Percentiles rank a stretch among this genome's conserved stretches.
phyloP scores from a whole-genome alignment of 768 basidiomycete genomes.

The Lactifluus volemus region DNA sequence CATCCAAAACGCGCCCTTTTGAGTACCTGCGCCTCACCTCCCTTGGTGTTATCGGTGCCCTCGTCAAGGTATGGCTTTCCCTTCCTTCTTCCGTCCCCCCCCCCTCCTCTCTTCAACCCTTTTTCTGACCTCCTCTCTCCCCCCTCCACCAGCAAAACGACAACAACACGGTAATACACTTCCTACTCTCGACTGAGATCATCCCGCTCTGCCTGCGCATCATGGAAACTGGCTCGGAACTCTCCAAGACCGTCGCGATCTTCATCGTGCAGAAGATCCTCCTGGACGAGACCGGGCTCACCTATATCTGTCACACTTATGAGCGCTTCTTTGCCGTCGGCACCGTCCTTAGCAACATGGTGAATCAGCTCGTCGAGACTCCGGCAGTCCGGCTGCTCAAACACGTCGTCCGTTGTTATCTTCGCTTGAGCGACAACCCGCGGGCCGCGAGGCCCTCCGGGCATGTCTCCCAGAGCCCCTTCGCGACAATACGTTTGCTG shows the following conservation, averaged over 20 bases:
- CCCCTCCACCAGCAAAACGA: slow-evolving; percentile 78
- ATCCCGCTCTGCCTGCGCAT: slow-evolving; percentile 98
- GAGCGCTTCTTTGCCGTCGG: slow-evolving; percentile 99
- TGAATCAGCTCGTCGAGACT: slow-evolving; percentile 93
- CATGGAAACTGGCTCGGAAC: slow-evolving; percentile 99
- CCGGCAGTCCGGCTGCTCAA: slow-evolving; percentile 95
- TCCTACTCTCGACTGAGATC: slow-evolving; percentile 97
- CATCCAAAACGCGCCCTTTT: slow-evolving; percentile 97
- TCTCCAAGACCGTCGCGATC: slow-evolving; percentile 98
- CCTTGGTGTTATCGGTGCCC: slow-evolving; percentile 96
- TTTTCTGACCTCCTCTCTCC: not conserved
- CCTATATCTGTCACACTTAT: slow-evolving; percentile 99
- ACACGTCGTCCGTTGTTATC: slow-evolving; percentile 96
- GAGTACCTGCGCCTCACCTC: slow-evolving; percentile 99
- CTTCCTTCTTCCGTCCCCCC: not conserved
- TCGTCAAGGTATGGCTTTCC: slow-evolving; percentile 68
- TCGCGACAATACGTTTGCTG: slow-evolving; percentile 86
- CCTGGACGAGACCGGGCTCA: slow-evolving; percentile 93
- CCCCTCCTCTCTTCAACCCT: not conserved
- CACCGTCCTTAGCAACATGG: slow-evolving; percentile 98
- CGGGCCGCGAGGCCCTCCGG: slow-evolving; percentile 92
- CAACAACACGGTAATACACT: slow-evolving; percentile 98
- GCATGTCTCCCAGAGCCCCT: slow-evolving; percentile 95
- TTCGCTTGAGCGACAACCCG: slow-evolving; percentile 91
- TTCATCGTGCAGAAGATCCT: slow-evolving; percentile 99